Evolutionary conservation across 805 yeast genomes (phyloP), one percentile per base, ranked within the genome.

Genomic region (Metschnikowia lachancei): DNA sequence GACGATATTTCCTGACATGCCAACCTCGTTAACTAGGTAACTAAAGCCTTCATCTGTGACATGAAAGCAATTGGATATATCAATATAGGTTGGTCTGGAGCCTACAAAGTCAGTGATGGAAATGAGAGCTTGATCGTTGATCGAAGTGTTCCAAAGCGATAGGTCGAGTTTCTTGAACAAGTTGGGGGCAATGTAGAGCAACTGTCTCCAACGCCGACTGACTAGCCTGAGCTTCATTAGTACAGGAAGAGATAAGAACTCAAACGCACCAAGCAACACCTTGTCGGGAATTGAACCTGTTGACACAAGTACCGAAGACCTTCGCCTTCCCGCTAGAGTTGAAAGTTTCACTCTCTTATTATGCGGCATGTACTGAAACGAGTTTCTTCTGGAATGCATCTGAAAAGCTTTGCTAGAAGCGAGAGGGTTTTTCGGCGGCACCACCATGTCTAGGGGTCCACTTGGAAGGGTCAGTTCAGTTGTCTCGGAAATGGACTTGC

Each of bases 41-140:
- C 82, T 76, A 61, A 86, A 86, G 0, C 91, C 89, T 50, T 76
- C 83, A 61, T 85, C 91, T 0, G 91, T 83, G 7, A 86, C 71
- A 60, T 86, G 91, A 67, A 81, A 85, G 59, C 94, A 86, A 60
- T 82, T 82, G 18, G 89, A 81, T 14, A 86, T 74, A 56, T 85
- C 77, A 37, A 86, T 79, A 13, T 61, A 48, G 49, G 69, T 67
- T 0, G 90, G 91, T 45, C 90, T 68, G 3, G 85, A 71, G 1
- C 89, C 89, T 13, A 81, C 90, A 62, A 86, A 82, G 53, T 82
- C 79, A 0, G 85, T 80, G 46, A 86, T 82, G 36, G 76, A 69
- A 11, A 74, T 71, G 43, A 85, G 65, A 0, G 80, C 77, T 7
- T 69, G 58, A 62, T 86, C 91, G 54, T 78, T 75, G 17, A 86